Base-by-base conservation (phyloP, 2,329 filamentous ascomycete genomes). In the Chlorencoelia australis region DNA sequence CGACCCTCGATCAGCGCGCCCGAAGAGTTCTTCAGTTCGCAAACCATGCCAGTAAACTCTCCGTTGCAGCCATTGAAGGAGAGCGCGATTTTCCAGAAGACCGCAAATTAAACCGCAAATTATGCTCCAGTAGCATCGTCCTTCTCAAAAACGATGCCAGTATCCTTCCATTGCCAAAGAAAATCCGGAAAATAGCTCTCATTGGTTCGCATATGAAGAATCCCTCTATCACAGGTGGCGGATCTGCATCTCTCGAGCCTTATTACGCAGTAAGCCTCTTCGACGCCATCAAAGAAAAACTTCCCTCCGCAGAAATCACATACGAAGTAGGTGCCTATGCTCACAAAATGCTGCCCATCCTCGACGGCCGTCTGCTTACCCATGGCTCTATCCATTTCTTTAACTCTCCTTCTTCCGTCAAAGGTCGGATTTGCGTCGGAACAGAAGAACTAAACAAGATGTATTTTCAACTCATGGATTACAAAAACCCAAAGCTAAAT, bases 231-330 rank as follows among this genome's bases (percentile, higher is more conserved):
- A 77, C 37, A 47, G 79, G 79, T 22, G 79, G 78, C 39, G 79
- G 79, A 14, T 80, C 75, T 4, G 79, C 78, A 2, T 69, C 73
- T 0, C 57, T 75, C 18, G 58, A 59, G 7, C 63, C 70, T 5
- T 82, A 82, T 59, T 76, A 79, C 40, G 79, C 80, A 31, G 68
- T 86, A 14, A 84, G 76, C 0, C 82, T 82, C 2, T 75, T 79
- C 17, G 78, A 82, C 39, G 81, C 80, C 5, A 83, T 87, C 22
- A 43, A 33, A 32, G 43, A 28, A 3, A 47, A 37, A 27, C 40
- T 21, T 10, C 17, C 36, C 30, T 26, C 39, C 7, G n/a, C 24
- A 7, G 33, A 41, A n/a, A 59, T 65, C 19, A 47, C 48, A 1
- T 79, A 73, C 52, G 63, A 69, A 2, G 67, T 78, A 22, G 77